phyloP scores from a whole-genome alignment of 208 protist species.

The Leptomonas seymouri region DNA sequence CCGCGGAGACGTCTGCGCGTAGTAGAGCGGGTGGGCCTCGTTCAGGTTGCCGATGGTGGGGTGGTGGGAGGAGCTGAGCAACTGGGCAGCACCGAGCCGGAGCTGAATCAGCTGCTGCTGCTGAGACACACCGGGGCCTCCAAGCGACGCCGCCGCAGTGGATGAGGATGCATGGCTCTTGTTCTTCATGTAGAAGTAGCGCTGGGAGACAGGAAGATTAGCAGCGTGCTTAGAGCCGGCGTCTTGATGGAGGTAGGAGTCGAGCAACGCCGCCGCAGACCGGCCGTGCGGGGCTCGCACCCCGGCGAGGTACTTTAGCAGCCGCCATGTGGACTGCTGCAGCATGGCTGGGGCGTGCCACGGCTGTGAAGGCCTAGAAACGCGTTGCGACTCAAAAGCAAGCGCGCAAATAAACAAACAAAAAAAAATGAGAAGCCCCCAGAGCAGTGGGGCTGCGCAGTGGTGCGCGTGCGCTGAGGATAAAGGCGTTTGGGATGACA shows the following conservation, averaged over 20 bases:
- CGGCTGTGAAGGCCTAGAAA: not conserved
- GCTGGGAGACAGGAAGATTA: constrained; percentile 80
- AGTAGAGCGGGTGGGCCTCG: constrained; percentile 87
- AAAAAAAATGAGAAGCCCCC: too few species aligned
- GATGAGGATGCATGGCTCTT: not conserved
- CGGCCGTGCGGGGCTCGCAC: constrained; percentile 48
- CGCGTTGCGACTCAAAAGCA: constrained; percentile 6
- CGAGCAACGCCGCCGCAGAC: constrained; percentile 62
- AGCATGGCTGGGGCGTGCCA: constrained; percentile 17
- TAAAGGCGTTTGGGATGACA: too few species aligned
- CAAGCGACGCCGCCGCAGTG: too few species aligned
- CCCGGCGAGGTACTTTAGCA: constrained; percentile 70
- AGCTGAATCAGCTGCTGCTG: constrained; percentile 68
- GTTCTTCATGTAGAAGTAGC: constrained; percentile 70
- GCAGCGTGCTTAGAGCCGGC: constrained; percentile 45
- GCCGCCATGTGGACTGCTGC: not conserved
- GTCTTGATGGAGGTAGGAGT: constrained; percentile 56
- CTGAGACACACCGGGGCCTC: constrained; percentile 29
- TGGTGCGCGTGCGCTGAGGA: too few species aligned
- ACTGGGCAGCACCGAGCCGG: constrained; percentile 76
- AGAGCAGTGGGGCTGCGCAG: too few species aligned
- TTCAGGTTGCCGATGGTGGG: constrained; percentile 73
- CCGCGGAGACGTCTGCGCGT: constrained; percentile 68
- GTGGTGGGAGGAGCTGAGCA: constrained; percentile 70
- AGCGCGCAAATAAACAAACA: constrained; percentile 14